Percentiles rank a stretch among this genome's conserved stretches.
Evolutionary conservation across 2,329 filamentous ascomycete genomes (phyloP).

Genomic region (Sclerotinia borealis): DNA sequence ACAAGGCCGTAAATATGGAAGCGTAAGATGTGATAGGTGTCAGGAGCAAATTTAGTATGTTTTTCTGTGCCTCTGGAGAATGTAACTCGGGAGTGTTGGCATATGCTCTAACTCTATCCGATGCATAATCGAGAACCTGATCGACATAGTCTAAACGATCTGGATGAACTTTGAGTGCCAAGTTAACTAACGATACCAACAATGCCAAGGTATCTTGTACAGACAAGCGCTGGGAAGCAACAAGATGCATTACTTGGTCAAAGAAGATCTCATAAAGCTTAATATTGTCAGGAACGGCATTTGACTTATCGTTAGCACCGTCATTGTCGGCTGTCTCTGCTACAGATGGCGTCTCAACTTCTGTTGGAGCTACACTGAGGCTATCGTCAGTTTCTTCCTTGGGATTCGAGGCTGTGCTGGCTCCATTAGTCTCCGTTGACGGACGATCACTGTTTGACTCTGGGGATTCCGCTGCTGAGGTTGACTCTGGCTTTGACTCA

Average conservation of each 20-base stretch:
- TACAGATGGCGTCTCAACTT: slow-evolving; percentile 16
- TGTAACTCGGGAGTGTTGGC: slow-evolving; percentile 94
- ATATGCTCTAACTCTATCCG: slow-evolving; percentile 79
- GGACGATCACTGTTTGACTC: slow-evolving; percentile 31
- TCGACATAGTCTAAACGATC: slow-evolving; percentile 90
- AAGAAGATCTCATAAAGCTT: slow-evolving; percentile 98
- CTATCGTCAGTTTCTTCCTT: slow-evolving; percentile 37
- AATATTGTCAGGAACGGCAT: slow-evolving; percentile 65
- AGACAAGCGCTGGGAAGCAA: slow-evolving; percentile 82
- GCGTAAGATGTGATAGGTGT: slow-evolving; percentile 84
- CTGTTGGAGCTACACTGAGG: slow-evolving; percentile 41
- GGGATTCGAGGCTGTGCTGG: slow-evolving; percentile 35
- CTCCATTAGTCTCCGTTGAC: slow-evolving; percentile 15
- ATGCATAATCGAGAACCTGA: slow-evolving; percentile 84
- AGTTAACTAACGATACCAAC: slow-evolving; percentile 86
- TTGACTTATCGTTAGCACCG: slow-evolving; percentile 36
- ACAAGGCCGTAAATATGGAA: slow-evolving; percentile 92
- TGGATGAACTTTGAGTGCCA: slow-evolving; percentile 94
- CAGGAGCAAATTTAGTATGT: slow-evolving; percentile 82
- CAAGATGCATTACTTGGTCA: slow-evolving; percentile 86
- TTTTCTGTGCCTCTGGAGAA: slow-evolving; percentile 78
- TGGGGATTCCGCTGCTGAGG: slow-evolving; percentile 16
- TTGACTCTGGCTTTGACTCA: slow-evolving; percentile 6
- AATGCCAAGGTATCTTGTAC: slow-evolving; percentile 94
- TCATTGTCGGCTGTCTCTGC: slow-evolving; percentile 29